Evolutionary conservation across 2,329 filamentous ascomycete species (phyloP).

Genomic region (Aspergillus terreus): DNA sequence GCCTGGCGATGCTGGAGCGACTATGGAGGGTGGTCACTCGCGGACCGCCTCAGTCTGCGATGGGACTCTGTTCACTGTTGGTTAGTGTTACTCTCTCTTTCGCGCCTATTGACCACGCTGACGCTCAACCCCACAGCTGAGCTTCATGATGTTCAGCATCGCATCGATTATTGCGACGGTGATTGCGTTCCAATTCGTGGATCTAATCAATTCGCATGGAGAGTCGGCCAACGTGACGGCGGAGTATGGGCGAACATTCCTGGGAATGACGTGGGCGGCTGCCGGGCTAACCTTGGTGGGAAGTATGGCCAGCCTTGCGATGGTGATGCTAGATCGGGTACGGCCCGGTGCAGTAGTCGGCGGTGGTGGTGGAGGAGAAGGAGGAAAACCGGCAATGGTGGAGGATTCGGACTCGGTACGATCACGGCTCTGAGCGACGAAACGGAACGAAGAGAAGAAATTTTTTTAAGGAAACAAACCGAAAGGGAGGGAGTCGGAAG

Average conservation of each 20-base stretch:
- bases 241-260: slow-evolving; percentile 51
- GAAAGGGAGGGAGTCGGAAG: too few species aligned
- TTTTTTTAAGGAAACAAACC: too few species aligned
- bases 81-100: slow-evolving; percentile 23
- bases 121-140: slow-evolving; percentile 34
- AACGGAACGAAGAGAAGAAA: neutral
- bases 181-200: slow-evolving; percentile 51
- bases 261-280: slow-evolving; percentile 59
- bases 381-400: slow-evolving; percentile 3
- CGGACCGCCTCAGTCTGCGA: slow-evolving; percentile 44
- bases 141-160: slow-evolving; percentile 60
- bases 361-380: neutral
- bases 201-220: slow-evolving; percentile 53
- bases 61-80: slow-evolving; percentile 49
- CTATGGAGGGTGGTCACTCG: slow-evolving; percentile 43
- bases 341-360: neutral
- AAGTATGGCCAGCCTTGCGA: slow-evolving; percentile 27
- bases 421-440: neutral
- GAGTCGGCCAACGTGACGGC: slow-evolving; percentile 48
- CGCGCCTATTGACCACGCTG: neutral
- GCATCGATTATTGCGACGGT: slow-evolving; percentile 72
- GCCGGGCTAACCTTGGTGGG: slow-evolving; percentile 35
- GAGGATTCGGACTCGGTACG: slow-evolving; percentile 7
- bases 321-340: slow-evolving; percentile 19
- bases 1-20: slow-evolving; percentile 47